These are phyloP conservation scores for Cochlearia excelsa DNA, from an alignment of 345 rosid genomes.

Conservation along the genomic window DNA sequence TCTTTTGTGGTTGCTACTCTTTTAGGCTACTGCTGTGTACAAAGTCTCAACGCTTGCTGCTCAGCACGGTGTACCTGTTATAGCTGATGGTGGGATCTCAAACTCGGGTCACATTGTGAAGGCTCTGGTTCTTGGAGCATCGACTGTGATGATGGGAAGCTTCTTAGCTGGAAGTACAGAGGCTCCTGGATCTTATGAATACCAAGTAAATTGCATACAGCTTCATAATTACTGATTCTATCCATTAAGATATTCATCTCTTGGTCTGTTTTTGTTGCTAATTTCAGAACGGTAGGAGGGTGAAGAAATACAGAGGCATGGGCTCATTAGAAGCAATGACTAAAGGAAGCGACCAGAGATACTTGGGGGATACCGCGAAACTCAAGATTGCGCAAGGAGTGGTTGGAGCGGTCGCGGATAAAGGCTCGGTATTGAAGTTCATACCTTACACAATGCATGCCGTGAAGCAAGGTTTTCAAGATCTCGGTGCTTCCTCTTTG, in stretches of 20 bases:
- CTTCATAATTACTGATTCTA: background rate
- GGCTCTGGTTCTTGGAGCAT: constrained; percentile 85
- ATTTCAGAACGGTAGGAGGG: constrained; percentile 51
- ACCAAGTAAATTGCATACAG: constrained; percentile 43
- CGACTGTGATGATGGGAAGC: constrained; percentile 96
- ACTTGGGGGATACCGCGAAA: constrained; percentile 75
- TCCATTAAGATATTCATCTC: background rate
- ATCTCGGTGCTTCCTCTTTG: constrained; percentile 82
- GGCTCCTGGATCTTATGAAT: constrained; percentile 73
- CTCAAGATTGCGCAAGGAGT: constrained; percentile 98
- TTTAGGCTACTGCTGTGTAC: constrained; percentile 92
- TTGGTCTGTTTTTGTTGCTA: constrained; percentile 13
- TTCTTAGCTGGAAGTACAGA: constrained; percentile 92
- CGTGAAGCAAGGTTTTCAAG: constrained; percentile 97
- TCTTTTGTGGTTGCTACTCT: constrained; percentile 6
- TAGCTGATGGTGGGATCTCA: constrained; percentile 98
- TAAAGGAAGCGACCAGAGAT: constrained; percentile 91
- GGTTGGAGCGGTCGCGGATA: constrained; percentile 92
- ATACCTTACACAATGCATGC: constrained; percentile 94
- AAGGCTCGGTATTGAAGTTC: constrained; percentile 83
- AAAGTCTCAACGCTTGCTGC: constrained; percentile 79
- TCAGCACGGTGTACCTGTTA: constrained; percentile 67
- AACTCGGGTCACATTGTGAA: constrained; percentile 94
- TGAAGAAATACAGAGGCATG: constrained; percentile 92
- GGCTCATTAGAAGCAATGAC: constrained; percentile 98